Conservation (phyloP, 2,329 filamentous ascomycete species). For the Pyrenochaeta sp. region DNA sequence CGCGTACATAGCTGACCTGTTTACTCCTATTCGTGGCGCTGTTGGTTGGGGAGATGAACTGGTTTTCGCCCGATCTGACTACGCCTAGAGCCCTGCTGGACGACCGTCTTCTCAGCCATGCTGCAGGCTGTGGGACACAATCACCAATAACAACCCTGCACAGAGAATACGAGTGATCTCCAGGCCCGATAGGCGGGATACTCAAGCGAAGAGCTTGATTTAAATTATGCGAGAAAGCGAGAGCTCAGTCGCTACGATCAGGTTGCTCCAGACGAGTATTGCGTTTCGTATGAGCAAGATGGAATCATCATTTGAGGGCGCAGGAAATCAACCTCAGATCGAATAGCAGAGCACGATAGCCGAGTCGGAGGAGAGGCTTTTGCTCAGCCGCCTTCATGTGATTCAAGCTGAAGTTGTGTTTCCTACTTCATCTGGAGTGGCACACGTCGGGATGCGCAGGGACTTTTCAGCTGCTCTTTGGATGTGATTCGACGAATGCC, state of each 20-base stretch:
- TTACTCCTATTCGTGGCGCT: conserved; percentile 32
- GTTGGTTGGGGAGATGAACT: conserved; percentile 18
- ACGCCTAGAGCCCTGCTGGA: conserved; percentile 27
- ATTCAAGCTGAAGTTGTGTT: conserved; percentile 12
- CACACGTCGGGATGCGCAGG: conserved; percentile 28
- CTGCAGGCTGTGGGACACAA: conserved; percentile 32
- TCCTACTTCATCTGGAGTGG: conserved; percentile 25
- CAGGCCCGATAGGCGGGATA: conserved; percentile 25
- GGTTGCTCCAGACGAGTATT: conserved; percentile 13
- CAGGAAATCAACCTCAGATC: conserved; percentile 2
- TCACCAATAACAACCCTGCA: conserved; percentile 32
- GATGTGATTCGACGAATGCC: conserved; percentile 12
- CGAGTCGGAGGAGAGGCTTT: conserved; percentile 17
- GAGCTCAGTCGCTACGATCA: conserved; percentile 12
- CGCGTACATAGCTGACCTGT: conserved; percentile 24
- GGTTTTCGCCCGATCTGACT: conserved; percentile 36
- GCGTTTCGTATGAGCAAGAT: conserved; percentile 4
- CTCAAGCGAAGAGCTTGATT: conserved; percentile 7
- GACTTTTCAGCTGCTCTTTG: conserved; percentile 24
- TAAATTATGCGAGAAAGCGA: conserved; percentile 8
- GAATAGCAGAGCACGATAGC: conserved; percentile 11
- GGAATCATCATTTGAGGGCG: conserved; percentile 6
- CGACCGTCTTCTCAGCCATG: conserved; percentile 35
- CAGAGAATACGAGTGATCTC: conserved; percentile 24
- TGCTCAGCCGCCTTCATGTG: conserved; percentile 25